Evolutionary conservation across 805 yeast genomes (phyloP), one percentile per base, ranked within the genome.

Genomic region (Suhomyces tanzawaensis): DNA sequence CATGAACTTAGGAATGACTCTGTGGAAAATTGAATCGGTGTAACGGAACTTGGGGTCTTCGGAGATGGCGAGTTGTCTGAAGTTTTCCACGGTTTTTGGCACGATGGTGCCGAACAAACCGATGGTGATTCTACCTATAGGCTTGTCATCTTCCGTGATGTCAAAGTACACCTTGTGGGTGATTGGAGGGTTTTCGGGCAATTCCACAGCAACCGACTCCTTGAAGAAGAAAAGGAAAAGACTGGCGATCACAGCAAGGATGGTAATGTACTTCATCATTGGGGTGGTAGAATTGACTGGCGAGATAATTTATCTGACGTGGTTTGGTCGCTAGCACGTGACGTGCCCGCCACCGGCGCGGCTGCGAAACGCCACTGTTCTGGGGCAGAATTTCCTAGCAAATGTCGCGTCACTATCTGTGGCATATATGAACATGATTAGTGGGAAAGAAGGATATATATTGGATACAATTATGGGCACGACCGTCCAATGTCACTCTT

Each of bases 81-180:
- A 89, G 73, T 90, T 90, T 62, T 86, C 90, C 27, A 74, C 93
- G 19, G 97, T 90, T 64, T 83, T 85, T 51, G 60, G 96, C 27
- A 83, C 91, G 34, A 79, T 85, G 17, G 80, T 77, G 32, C 96
- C 97, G 58, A 81, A 91, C 37, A 91, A 73, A 9, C 97, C 98
- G 60, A 91, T 72, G 42, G 82, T 85, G 47, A 91, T 74, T 58
- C 95, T 77, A 32, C 98, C 98, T 32, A 90, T 66, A 4, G 69
- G 53, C 60, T 81, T 68, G 37, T 79, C 93, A 42, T 88, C 97
- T 58, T 87, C 90, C 49, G 78, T 72, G 47, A 90, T 70, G 58
- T 91, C 96, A 53, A 90, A 89, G 68, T 71, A 91, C 23, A 91
- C 96, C 64, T 80, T 81, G 58, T 80, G 76, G 42, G 96, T 87